Evolutionary conservation across 177 flowering plant species (phyloP).

Genomic region (Vitis hybrid): DNA sequence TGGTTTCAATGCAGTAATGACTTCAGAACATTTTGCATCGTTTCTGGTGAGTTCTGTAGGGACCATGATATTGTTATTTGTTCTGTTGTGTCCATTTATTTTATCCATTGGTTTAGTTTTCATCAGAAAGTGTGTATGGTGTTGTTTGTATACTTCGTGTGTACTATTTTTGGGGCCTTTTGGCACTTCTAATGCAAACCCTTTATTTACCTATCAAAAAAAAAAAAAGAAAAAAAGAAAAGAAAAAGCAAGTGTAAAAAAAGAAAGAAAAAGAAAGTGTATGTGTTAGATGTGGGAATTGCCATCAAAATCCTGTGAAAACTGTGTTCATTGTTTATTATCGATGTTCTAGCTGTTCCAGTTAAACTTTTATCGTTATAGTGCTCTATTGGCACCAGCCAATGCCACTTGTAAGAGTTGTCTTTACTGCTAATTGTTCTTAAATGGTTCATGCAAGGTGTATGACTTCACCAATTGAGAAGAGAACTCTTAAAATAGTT

Average conservation of each 20-base stretch:
- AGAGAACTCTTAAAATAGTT: too few relatives aligned
- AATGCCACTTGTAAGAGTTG: background rate
- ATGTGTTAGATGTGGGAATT: background rate
- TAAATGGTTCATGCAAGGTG: too few relatives aligned
- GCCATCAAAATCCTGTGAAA: background rate
- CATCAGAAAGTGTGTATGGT: too few relatives aligned
- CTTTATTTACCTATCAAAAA: too few relatives aligned
- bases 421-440: background rate
- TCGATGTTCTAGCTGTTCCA: background rate
- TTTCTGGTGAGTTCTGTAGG: constrained; percentile 68
- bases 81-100: background rate
- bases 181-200: too few relatives aligned
- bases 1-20: constrained; percentile 98
- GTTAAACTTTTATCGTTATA: background rate
- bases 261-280: too few relatives aligned
- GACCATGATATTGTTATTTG: background rate
- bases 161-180: too few relatives aligned
- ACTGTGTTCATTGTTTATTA: background rate
- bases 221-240: too few relatives aligned
- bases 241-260: too few relatives aligned
- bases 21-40: constrained; percentile 99
- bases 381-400: background rate
- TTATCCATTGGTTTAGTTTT: background rate
- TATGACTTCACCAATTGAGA: too few relatives aligned
- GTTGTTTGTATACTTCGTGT: too few relatives aligned